Evolutionary conservation across 2,329 filamentous ascomycete genomes (phyloP).

Genomic region (Trichoderma sp.): DNA sequence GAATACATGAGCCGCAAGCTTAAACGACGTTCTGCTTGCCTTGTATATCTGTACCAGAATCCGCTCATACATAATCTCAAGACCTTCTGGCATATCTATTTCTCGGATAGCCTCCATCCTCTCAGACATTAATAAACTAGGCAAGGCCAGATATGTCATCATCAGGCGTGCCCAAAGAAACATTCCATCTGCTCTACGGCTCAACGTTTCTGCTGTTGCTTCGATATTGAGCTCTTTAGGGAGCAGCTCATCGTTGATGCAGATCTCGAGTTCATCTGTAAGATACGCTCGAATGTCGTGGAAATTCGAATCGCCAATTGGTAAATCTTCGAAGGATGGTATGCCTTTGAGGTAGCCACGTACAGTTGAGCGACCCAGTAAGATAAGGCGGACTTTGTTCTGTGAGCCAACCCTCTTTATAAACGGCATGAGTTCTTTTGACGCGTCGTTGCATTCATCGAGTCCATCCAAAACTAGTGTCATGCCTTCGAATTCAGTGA

Average conservation of each 20-base stretch:
- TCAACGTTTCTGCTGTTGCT: too few relatives aligned
- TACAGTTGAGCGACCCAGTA: neutral
- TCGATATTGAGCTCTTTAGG: too few relatives aligned
- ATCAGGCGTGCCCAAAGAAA: too few relatives aligned
- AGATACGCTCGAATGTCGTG: neutral
- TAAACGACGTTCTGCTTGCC: neutral
- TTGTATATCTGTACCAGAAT: neutral
- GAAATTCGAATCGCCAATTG: neutral
- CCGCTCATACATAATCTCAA: neutral
- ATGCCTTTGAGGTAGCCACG: neutral
- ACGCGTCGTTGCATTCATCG: neutral
- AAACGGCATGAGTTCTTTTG: neutral
- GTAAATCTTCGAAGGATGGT: neutral
- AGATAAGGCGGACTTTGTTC: neutral
- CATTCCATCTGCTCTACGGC: too few relatives aligned
- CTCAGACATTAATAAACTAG: too few relatives aligned
- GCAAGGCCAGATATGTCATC: too few relatives aligned
- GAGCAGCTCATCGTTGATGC: too few relatives aligned
- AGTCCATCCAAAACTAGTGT: neutral
- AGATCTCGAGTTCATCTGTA: neutral
- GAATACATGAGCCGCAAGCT: too few relatives aligned
- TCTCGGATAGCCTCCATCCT: too few relatives aligned
- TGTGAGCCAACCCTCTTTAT: neutral
- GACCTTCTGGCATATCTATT: too few relatives aligned
- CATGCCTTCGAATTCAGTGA: neutral